Conservation (phyloP, 805 yeast genomes). For the Saccharomycopsis sp. region DNA sequence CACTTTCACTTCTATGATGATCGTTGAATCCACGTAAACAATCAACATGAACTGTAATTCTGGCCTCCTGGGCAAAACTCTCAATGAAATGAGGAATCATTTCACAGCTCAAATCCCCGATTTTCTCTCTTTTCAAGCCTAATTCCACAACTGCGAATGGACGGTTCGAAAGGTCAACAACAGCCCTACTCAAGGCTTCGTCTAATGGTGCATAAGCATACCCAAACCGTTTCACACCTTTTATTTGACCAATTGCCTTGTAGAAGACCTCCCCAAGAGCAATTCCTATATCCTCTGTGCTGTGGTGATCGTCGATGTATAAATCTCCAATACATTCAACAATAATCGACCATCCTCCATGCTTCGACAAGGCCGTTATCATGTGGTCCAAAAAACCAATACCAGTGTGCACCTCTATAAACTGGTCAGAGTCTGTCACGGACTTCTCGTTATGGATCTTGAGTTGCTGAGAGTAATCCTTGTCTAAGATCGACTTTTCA, state of each 20-base stretch:
- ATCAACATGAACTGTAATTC: constrained; percentile 89
- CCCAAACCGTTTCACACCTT: constrained; percentile 91
- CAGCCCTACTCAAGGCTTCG: constrained; percentile 93
- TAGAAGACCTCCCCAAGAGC: constrained; percentile 88
- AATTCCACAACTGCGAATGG: constrained; percentile 88
- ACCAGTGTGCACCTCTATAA: constrained; percentile 80
- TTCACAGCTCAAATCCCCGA: constrained; percentile 88
- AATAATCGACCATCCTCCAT: constrained; percentile 89
- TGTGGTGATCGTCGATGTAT: constrained; percentile 95
- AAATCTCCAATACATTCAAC: constrained; percentile 90
- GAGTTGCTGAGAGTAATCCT: constrained; percentile 27
- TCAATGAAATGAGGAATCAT: constrained; percentile 98
- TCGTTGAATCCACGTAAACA: constrained; percentile 90
- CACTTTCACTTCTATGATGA: constrained; percentile 93
- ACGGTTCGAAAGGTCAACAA: constrained; percentile 89
- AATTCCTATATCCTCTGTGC: constrained; percentile 92
- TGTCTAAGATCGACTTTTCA: constrained; percentile 48
- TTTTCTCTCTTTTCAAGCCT: constrained; percentile 85
- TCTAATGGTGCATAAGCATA: constrained; percentile 92
- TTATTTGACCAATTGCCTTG: constrained; percentile 79
- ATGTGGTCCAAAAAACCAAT: constrained; percentile 95
- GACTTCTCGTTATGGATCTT: constrained; percentile 44
- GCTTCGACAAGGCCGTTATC: constrained; percentile 96
- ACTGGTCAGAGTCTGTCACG: constrained; percentile 64
- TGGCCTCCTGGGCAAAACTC: constrained; percentile 89